Evolutionary conservation across 2,329 filamentous ascomycete species (phyloP).

Genomic region (Colletotrichum sp.): DNA sequence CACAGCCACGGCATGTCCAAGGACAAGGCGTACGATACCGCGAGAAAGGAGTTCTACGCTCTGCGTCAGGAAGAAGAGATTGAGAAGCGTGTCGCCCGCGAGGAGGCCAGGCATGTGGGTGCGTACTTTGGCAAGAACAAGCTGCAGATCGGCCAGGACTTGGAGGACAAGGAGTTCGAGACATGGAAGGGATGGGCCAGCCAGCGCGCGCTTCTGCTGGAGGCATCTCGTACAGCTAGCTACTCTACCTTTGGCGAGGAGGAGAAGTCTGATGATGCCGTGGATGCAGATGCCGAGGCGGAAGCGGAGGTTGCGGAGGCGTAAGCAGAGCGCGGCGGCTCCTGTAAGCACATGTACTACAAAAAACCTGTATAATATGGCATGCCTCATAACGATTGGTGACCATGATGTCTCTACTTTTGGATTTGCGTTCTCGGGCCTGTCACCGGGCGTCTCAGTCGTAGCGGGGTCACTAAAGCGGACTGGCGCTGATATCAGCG

Average conservation of each 20-base stretch:
- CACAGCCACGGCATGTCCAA: conserved; percentile 65
- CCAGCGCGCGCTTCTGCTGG: conserved; percentile 47
- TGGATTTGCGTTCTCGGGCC: background rate
- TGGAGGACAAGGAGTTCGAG: conserved; percentile 83
- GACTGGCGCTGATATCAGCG: background rate
- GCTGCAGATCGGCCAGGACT: conserved; percentile 77
- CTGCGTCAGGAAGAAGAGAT: conserved; percentile 84
- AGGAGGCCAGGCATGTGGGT: conserved; percentile 86
- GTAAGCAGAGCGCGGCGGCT: background rate
- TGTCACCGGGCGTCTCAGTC: background rate
- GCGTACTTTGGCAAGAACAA: conserved; percentile 85
- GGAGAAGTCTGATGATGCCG: conserved; percentile 27
- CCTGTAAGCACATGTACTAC: conserved; percentile 12
- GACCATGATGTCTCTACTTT: background rate
- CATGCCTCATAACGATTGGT: background rate
- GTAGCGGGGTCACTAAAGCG: background rate
- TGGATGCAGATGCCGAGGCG: conserved; percentile 27
- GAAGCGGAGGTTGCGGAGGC: conserved; percentile 18
- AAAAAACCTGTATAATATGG: conserved; percentile 23
- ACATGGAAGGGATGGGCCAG: conserved; percentile 84
- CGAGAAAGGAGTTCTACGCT: conserved; percentile 88
- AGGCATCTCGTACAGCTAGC: conserved; percentile 44
- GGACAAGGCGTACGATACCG: conserved; percentile 80
- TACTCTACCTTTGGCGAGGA: conserved; percentile 48
- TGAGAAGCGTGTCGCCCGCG: conserved; percentile 79